Evolutionary conservation across 139 green algal genomes (phyloP).

Genomic region (Auxenochlorella pyrenoidosa): DNA sequence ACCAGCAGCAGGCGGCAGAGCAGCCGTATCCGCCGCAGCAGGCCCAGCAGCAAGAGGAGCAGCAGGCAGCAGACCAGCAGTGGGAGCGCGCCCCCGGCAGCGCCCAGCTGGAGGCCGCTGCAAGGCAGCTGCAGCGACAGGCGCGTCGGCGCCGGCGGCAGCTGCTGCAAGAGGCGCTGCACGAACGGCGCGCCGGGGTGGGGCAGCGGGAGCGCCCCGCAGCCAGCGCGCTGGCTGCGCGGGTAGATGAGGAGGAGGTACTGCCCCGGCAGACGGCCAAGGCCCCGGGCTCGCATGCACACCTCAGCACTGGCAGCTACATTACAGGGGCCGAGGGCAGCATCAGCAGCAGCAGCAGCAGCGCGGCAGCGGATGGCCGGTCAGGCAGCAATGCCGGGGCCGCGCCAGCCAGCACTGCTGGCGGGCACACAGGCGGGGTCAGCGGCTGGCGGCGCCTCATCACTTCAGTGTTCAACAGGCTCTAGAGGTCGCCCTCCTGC

Average conservation of each 20-base stretch:
- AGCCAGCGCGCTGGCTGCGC: neutral
- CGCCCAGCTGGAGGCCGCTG: neutral
- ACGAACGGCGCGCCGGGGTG: neutral
- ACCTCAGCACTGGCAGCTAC: no score
- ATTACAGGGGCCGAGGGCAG: no score
- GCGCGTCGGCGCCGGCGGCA: neutral
- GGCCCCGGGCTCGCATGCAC: no score
- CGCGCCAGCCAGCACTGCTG: neutral
- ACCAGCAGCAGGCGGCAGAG: neutral
- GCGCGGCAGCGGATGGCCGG: neutral
- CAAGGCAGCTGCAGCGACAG: neutral
- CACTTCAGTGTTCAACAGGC: no score
- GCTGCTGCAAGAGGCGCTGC: neutral
- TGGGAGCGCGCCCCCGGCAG: neutral
- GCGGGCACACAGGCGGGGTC: no score
- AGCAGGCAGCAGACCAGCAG: neutral
- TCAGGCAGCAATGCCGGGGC: neutral
- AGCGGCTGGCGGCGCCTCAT: no score
- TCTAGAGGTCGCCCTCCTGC: no score
- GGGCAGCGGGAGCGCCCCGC: neutral
- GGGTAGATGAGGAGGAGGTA: neutral
- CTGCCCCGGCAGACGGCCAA: no score
- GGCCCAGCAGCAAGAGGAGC: neutral
- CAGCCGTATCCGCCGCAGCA: neutral
- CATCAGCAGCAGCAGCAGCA: no score